phyloP scores from a whole-genome alignment of 2,329 filamentous ascomycete genomes.

The Aspergillus cejpii region DNA sequence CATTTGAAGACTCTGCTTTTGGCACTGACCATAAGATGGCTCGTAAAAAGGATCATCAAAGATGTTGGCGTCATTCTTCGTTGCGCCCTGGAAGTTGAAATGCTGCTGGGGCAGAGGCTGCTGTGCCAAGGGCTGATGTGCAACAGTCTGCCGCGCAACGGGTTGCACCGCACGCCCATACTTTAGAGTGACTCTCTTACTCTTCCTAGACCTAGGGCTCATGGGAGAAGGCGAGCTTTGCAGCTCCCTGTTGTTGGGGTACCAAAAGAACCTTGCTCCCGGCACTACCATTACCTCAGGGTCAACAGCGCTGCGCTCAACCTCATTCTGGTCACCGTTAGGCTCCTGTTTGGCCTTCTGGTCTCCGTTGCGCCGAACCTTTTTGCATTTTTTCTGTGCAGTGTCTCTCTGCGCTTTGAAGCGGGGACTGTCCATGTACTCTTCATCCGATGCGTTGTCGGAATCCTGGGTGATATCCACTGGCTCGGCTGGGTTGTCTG shows the following conservation, averaged over 20 bases:
- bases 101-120: neutral
- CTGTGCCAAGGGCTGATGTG: too few species aligned
- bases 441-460: constrained; percentile 7
- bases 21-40: too few species aligned
- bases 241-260: constrained; percentile 10
- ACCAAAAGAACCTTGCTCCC: constrained; percentile 14
- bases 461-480: neutral
- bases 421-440: neutral
- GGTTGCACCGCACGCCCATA: neutral
- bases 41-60: neutral
- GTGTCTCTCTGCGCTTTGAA: neutral
- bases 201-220: neutral
- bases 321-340: constrained; percentile 5
- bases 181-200: constrained; percentile 14
- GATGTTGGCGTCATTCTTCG: neutral
- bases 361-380: neutral
- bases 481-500: neutral
- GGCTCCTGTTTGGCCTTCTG: constrained; percentile 6
- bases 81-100: neutral
- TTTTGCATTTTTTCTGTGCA: neutral
- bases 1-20: neutral
- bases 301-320: constrained; percentile 1
- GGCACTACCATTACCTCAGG: constrained; percentile 11
- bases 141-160: too few species aligned
- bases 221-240: neutral